These are phyloP conservation scores for Blastobotrys aristatus DNA, from an alignment of 1,139 yeast genomes.

Conservation along the genomic window DNA sequence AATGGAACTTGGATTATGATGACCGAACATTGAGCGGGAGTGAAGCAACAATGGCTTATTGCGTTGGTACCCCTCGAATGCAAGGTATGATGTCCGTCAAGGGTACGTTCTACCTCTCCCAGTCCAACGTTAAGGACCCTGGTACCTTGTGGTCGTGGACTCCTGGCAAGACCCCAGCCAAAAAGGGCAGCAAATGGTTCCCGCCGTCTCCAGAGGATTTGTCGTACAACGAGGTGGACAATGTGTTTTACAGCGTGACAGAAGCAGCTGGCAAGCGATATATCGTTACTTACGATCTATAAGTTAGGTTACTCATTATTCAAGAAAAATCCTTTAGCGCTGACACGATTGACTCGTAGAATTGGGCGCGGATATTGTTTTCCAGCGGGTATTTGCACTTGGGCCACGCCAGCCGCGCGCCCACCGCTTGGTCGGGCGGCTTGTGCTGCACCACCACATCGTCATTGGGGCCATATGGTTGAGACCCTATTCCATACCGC, in stretches of 20 bases:
- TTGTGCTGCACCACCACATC: neutral
- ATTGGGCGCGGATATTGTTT: neutral
- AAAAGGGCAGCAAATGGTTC: neutral
- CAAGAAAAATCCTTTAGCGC: neutral
- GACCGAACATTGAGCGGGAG: conserved; percentile 3
- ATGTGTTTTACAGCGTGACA: conserved; percentile 9
- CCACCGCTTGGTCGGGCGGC: neutral
- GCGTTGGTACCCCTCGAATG: conserved; percentile 13
- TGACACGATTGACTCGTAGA: neutral
- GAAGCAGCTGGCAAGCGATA: conserved; percentile 11
- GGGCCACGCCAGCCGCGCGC: neutral
- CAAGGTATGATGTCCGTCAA: conserved; percentile 11
- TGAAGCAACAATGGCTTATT: conserved; percentile 7
- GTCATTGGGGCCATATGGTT: neutral
- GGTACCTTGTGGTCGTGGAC: conserved; percentile 10
- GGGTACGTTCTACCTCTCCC: conserved; percentile 8
- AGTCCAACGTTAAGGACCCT: conserved; percentile 2
- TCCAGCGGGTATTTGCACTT: neutral
- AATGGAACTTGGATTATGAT: conserved; percentile 4
- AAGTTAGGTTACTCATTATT: neutral
- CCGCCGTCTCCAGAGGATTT: conserved; percentile 11
- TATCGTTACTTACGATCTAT: conserved; percentile 8
- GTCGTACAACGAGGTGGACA: conserved; percentile 3
- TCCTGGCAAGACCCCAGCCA: conserved; percentile 7
- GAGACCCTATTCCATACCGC: neutral